Conservation (phyloP, 2,329 filamentous ascomycete species). For the Lachnellula cervina region DNA sequence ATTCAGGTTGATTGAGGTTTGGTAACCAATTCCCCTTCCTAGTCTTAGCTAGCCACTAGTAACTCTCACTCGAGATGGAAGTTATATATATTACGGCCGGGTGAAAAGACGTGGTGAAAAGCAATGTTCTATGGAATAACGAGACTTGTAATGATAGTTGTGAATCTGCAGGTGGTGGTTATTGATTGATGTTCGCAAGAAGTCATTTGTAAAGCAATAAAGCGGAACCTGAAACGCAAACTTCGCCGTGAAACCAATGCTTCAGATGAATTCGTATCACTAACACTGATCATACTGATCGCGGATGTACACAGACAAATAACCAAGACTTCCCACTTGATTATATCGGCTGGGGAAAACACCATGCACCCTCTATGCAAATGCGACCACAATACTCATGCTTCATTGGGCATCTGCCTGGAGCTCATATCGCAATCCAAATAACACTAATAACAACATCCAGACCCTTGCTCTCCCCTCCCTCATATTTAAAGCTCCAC, state of each 20-base stretch:
- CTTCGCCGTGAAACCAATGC: not conserved
- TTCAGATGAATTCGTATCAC: not conserved
- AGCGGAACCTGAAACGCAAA: too few relatives aligned
- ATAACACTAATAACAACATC: conserved; percentile 69
- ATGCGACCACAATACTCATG: not conserved
- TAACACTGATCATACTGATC: not conserved
- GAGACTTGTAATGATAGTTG: not conserved
- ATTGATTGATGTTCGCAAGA: not conserved
- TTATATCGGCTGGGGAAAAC: not conserved
- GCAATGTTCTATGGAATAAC: not conserved
- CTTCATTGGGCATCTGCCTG: not conserved
- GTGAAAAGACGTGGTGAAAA: not conserved
- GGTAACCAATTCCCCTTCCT: not conserved
- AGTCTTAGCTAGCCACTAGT: not conserved
- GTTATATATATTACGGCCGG: not conserved
- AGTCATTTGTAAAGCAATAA: not conserved
- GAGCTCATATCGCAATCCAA: conserved; percentile 52
- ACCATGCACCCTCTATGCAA: not conserved
- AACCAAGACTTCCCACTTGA: not conserved
- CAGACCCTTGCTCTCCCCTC: conserved; percentile 60
- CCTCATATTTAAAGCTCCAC: conserved; percentile 84
- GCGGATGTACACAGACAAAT: not conserved
- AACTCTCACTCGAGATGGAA: not conserved
- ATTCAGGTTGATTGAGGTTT: too few relatives aligned
- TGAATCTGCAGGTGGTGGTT: not conserved